Evolutionary conservation across 108 stramenopile species (phyloP), one percentile per base, ranked within the genome.

Genomic region (Nannochloropsis gaditana): DNA sequence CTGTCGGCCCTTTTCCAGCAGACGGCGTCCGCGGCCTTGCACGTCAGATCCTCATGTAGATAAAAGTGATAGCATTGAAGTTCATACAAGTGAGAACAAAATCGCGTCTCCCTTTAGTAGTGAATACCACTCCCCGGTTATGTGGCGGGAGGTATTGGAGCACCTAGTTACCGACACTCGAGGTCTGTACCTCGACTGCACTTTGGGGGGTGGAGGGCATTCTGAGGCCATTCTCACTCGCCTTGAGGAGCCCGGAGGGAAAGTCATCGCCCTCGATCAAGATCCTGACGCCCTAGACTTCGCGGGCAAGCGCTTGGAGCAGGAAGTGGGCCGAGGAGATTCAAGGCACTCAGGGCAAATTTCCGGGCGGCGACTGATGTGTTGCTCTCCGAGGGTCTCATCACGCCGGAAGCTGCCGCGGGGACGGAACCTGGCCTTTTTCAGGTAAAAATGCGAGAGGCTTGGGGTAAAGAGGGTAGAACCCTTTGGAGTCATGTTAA

Each of bases 131-230:
- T 15, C 59, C 59, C 59, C 59, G n/a, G 59, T 73, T 3, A 73
- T 73, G 59, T 73, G 59, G 59, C 59, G 59, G 8, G 59, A 87
- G 87, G 87, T 87, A 9, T 42, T 87, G 44, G 87, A 87, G 19
- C 84, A 84, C 81, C 81, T 87, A 9, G 42, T 87, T 21, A 87
- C 87, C 4, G 84, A 87, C 81, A 47, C 79, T 9, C 47, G 82
- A 1, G 88, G 88, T 31, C 11, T 89, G 2, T 89, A 89, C 87
- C 84, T 89, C 9, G 88, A 89, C 43, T 84, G 88, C 42, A 89
- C 88, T 17, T 83, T 89, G 21, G 88, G 88, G 17, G 88, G 88
- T 3, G 88, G 88, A 9, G 88, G 88, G 19, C 88, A 89, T 84
- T 87, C 82, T 9, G 85, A 81, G n/a, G 88, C 87, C 9, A 85